phyloP scores from a whole-genome alignment of 1,139 yeast genomes.

The Taphrina confusa region DNA sequence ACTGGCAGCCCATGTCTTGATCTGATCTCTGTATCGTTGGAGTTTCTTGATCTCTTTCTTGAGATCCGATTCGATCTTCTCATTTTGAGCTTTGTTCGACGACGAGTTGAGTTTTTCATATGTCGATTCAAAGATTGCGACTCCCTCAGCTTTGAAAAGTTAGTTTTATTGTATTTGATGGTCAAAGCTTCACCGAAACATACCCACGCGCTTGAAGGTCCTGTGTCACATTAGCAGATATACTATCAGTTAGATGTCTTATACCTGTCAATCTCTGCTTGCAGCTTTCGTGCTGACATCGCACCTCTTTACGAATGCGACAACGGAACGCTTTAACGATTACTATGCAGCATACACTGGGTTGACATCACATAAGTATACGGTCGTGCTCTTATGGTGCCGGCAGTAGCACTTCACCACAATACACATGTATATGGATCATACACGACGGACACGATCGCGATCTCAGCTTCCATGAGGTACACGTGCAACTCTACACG shows the following conservation, averaged over 20 bases:
- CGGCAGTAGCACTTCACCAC: too few species aligned
- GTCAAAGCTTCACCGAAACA: not conserved
- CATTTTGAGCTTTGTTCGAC: conserved; percentile 86
- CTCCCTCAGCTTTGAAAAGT: conserved; percentile 52
- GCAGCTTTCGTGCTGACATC: conserved; percentile 69
- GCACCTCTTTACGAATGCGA: not conserved
- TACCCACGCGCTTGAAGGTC: conserved; percentile 34
- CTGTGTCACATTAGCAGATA: not conserved
- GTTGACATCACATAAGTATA: too few species aligned
- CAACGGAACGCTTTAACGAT: too few species aligned
- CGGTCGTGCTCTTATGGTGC: too few species aligned
- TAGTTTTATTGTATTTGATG: not conserved
- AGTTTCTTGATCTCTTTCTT: conserved; percentile 94
- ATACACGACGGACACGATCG: too few species aligned
- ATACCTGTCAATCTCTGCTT: conserved; percentile 81
- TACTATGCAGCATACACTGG: too few species aligned
- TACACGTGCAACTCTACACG: too few species aligned
- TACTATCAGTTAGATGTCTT: not conserved
- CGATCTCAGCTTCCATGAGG: too few species aligned
- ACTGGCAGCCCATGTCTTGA: conserved; percentile 92
- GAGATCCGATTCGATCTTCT: conserved; percentile 84
- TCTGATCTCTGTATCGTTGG: conserved; percentile 92
- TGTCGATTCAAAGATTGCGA: conserved; percentile 78
- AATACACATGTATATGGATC: too few species aligned
- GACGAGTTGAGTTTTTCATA: conserved; percentile 82